Evolutionary conservation across 306 rosid species (phyloP).

Genomic region (Neltuma alba): DNA sequence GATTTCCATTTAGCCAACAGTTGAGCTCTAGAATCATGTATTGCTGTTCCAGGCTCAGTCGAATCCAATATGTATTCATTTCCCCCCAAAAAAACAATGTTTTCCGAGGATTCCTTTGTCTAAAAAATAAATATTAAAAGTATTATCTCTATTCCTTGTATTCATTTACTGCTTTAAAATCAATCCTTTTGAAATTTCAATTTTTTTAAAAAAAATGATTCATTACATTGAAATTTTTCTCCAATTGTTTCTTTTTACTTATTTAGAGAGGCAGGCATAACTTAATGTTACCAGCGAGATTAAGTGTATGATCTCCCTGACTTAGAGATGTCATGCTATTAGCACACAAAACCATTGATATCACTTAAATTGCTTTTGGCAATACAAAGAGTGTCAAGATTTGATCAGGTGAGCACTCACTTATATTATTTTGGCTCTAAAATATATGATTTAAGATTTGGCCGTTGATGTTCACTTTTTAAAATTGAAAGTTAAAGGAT

Average conservation of each 20-base stretch:
- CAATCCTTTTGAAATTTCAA: not conserved
- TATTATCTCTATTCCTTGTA: not conserved
- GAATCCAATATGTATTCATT: too few species aligned
- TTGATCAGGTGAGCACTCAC: not conserved
- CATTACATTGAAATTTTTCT: not conserved
- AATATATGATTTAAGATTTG: too few species aligned
- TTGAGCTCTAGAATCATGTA: too few species aligned
- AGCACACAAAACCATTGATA: not conserved
- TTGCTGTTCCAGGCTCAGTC: not conserved
- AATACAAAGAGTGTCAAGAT: not conserved
- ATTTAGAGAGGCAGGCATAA: too few species aligned
- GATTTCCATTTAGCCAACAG: too few species aligned
- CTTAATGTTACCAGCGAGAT: not conserved
- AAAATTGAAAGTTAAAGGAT: too few species aligned
- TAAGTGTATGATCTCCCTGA: too few species aligned
- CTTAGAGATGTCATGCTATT: not conserved
- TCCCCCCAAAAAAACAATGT: too few species aligned
- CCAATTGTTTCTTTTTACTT: too few species aligned
- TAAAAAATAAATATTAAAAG: not conserved
- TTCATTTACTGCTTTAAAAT: not conserved
- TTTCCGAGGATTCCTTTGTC: too few species aligned
- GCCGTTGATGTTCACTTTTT: too few species aligned
- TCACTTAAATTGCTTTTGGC: not conserved
- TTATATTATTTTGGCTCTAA: too few species aligned
- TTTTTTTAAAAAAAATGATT: not conserved